These are phyloP conservation scores for Thermothelomyces thermophilus DNA, from an alignment of 2,329 filamentous ascomycete genomes.

Conservation along the genomic window DNA sequence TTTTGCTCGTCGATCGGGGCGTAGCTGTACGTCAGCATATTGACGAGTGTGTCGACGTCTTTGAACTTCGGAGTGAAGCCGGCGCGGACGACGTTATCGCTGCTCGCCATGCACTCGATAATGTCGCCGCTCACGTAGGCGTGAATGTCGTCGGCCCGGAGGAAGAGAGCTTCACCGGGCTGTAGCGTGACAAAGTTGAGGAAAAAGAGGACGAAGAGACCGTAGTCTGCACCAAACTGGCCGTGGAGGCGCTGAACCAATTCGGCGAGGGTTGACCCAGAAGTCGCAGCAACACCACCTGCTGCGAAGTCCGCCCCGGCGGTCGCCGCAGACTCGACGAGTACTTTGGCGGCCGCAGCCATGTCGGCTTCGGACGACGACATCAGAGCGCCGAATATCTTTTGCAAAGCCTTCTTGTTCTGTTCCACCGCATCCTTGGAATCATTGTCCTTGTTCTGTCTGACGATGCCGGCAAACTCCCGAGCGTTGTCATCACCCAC, in stretches of 20 bases:
- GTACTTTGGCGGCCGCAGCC: constrained; percentile 55
- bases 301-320: constrained; percentile 69
- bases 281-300: constrained; percentile 60
- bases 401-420: constrained; percentile 74
- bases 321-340: constrained; percentile 63
- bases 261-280: constrained; percentile 64
- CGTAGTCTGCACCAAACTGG: constrained; percentile 85
- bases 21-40: constrained; percentile 92
- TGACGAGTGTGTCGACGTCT: constrained; percentile 80
- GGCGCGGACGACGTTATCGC: constrained; percentile 96
- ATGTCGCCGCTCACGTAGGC: constrained; percentile 92
- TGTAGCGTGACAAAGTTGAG: constrained; percentile 87
- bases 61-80: constrained; percentile 99
- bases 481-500: constrained; percentile 59
- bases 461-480: constrained; percentile 48
- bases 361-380: constrained; percentile 61
- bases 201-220: constrained; percentile 93
- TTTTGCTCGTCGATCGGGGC: constrained; percentile 93
- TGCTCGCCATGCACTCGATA: constrained; percentile 97
- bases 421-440: constrained; percentile 33
- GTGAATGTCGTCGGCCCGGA: constrained; percentile 95
- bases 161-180: constrained; percentile 89
- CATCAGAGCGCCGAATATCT: constrained; percentile 75
- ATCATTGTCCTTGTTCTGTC: constrained; percentile 37
- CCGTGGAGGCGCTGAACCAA: constrained; percentile 70